These are phyloP conservation scores for Penstemon barbatus DNA, from an alignment of 257 asterid species.

Conservation along the genomic window DNA sequence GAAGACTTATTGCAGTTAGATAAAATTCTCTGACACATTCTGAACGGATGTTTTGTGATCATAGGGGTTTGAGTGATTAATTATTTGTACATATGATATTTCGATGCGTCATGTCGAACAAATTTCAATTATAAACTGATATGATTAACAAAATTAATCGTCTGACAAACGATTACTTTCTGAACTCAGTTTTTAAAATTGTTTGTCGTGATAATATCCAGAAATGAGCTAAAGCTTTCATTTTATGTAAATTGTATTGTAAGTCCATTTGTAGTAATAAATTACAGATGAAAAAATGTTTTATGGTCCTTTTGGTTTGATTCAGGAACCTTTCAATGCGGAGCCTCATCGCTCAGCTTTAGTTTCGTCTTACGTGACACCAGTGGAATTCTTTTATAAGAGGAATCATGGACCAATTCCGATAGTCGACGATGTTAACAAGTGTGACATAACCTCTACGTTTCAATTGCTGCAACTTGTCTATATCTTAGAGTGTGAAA, in stretches of 20 bases:
- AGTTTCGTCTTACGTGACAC: constrained; percentile 74
- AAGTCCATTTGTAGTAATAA: no score
- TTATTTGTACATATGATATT: neutral
- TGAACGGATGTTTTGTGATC: no score
- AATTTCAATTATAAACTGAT: neutral
- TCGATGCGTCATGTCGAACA: neutral
- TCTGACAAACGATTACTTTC: neutral
- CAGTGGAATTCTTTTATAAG: constrained; percentile 85
- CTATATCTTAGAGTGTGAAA: neutral
- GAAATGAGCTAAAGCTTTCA: neutral
- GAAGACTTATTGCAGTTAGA: no score
- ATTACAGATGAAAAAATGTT: no score
- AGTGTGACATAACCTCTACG: constrained; percentile 37
- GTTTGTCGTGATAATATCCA: neutral
- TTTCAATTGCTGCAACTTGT: constrained; percentile 3
- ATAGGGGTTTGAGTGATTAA: neutral
- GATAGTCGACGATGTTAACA: constrained; percentile 70
- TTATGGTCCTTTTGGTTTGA: neutral
- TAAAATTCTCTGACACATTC: no score
- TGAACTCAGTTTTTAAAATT: neutral
- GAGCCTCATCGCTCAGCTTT: constrained; percentile 79
- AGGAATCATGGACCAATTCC: constrained; percentile 99
- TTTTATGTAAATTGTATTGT: no score
- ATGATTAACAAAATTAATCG: no score
- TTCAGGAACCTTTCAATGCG: constrained; percentile 93